phyloP scores from a whole-genome alignment of 495 filamentous ascomycete species.

The Corynascus novoguineensis region DNA sequence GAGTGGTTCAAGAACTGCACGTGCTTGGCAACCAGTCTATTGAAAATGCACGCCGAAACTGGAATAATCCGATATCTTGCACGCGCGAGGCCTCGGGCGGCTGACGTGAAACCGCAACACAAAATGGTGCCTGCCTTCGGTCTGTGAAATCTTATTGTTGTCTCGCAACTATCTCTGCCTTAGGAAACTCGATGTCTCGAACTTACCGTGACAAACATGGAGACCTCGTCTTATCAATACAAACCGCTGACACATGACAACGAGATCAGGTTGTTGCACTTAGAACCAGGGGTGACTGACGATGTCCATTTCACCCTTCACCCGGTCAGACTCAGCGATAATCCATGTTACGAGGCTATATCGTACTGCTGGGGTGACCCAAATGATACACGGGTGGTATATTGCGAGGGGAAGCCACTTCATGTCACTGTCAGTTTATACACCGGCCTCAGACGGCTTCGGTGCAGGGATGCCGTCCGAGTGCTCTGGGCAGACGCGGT shows the following conservation, averaged over 20 bases:
- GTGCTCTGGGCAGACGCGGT: conserved; percentile 36
- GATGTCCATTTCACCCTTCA: conserved; percentile 12
- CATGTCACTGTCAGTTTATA: conserved; percentile 26
- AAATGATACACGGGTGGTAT: conserved; percentile 12
- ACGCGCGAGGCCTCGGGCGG: too few relatives aligned
- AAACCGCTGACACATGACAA: neutral
- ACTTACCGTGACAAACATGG: neutral
- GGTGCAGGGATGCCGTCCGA: conserved; percentile 20
- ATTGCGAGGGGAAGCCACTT: conserved; percentile 23
- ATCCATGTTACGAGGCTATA: conserved; percentile 31
- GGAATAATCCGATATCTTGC: too few relatives aligned
- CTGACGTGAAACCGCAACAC: too few relatives aligned
- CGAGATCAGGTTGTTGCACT: conserved; percentile 15
- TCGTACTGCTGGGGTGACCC: conserved; percentile 37
- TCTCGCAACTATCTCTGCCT: neutral
- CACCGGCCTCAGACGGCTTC: conserved; percentile 26
- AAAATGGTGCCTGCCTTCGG: too few relatives aligned
- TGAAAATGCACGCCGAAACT: too few relatives aligned
- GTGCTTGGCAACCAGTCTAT: too few relatives aligned
- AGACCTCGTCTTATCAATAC: neutral
- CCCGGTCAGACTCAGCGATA: conserved; percentile 7
- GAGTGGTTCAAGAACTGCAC: too few relatives aligned
- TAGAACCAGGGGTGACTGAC: conserved; percentile 18
- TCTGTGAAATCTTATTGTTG: too few relatives aligned
- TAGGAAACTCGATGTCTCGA: neutral